Percentiles rank a stretch among this genome's conserved stretches.
Conservation (phyloP, 2,329 filamentous ascomycete species). For the Verticillium dahliae region DNA sequence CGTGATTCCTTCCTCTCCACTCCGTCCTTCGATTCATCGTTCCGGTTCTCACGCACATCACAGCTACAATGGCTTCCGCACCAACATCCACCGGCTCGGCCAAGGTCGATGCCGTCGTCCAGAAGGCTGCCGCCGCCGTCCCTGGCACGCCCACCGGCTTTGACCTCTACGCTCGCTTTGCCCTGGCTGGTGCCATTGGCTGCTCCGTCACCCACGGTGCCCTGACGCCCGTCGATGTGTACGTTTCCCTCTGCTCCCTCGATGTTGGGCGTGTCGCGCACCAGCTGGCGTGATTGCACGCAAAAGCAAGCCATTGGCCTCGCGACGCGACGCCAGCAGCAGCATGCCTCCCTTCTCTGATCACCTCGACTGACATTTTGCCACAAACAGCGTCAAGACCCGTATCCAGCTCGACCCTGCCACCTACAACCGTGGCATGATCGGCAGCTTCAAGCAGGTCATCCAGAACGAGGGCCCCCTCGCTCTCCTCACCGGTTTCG, state of each 20-base stretch:
- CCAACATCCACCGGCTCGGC: constrained; percentile 27
- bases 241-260: constrained; percentile 46
- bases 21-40: constrained; percentile 21
- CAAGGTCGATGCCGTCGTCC: constrained; percentile 38
- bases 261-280: background rate
- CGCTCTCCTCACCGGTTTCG: constrained; percentile 78
- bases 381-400: constrained; percentile 74
- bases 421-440: constrained; percentile 82
- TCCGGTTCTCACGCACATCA: constrained; percentile 4
- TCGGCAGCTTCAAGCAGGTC: constrained; percentile 83
- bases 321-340: background rate
- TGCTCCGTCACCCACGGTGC: constrained; percentile 96
- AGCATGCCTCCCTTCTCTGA: too few species aligned
- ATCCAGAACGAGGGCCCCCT: constrained; percentile 77
- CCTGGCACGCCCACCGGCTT: constrained; percentile 42
- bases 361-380: background rate
- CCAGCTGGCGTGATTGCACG: background rate
- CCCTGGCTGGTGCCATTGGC: constrained; percentile 95
- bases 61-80: constrained; percentile 35
- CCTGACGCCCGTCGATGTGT: constrained; percentile 99
- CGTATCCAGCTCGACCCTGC: constrained; percentile 86
- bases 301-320: background rate
- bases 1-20: constrained; percentile 21
- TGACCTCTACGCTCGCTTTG: constrained; percentile 88
- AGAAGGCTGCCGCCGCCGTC: constrained; percentile 32